phyloP scores from a whole-genome alignment of 2,329 filamentous ascomycete genomes.

The Acarospora socialis region DNA sequence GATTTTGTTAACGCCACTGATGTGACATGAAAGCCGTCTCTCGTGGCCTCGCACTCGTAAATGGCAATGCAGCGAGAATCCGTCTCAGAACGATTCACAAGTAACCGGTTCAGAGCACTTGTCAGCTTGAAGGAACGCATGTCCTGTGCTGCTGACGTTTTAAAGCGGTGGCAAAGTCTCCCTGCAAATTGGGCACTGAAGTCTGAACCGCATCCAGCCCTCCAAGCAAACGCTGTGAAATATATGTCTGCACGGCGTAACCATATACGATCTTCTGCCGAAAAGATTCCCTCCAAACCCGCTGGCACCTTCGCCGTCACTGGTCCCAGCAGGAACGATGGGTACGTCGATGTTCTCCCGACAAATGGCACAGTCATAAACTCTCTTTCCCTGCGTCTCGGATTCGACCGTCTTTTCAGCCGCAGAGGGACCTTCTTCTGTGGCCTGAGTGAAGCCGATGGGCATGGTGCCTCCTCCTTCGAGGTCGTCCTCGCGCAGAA shows the following conservation, averaged over 20 bases:
- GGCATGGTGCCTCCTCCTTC: constrained; percentile 64
- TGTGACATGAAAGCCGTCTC: no score
- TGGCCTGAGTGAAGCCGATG: constrained; percentile 50
- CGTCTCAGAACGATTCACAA: no score
- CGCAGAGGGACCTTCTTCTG: constrained; percentile 26
- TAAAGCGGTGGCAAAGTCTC: constrained; percentile 77
- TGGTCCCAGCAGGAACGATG: constrained; percentile 41
- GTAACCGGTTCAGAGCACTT: no score
- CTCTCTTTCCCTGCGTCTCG: constrained; percentile 40
- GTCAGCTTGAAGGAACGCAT: no score
- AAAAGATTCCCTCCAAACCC: constrained; percentile 51
- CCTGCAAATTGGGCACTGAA: constrained; percentile 91
- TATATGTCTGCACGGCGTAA: constrained; percentile 90
- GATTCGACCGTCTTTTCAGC: constrained; percentile 14
- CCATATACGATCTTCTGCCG: constrained; percentile 79
- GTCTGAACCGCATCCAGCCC: constrained; percentile 84
- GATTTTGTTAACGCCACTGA: no score
- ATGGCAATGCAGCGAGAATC: no score
- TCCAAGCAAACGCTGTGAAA: constrained; percentile 88
- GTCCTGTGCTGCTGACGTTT: no score
- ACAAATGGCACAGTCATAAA: constrained; percentile 90
- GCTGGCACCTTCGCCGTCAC: constrained; percentile 29
- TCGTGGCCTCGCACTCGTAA: no score
- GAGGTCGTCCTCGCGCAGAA: constrained; percentile 67
- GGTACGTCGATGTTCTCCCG: constrained; percentile 84